phyloP scores from a whole-genome alignment of 768 basidiomycete genomes.

The Xanthoconium purpureum region DNA sequence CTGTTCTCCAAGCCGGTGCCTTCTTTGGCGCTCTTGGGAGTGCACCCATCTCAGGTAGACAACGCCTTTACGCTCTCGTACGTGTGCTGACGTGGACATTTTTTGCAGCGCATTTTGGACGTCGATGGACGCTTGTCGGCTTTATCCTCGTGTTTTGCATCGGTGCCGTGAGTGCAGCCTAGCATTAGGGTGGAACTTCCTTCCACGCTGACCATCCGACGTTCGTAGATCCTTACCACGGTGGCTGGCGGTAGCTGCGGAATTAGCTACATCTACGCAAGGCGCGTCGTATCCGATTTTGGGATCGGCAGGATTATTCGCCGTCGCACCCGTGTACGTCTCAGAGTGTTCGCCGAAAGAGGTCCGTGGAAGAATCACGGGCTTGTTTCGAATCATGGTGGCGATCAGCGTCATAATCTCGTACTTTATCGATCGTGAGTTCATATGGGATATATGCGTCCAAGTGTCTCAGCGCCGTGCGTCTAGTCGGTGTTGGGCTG shows the following conservation, averaged over 20 bases:
- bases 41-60: conserved; percentile 64
- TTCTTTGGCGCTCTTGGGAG: conserved; percentile 84
- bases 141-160: conserved; percentile 64
- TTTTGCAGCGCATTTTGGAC: conserved; percentile 56
- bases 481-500: conserved; percentile 55
- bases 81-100: neutral
- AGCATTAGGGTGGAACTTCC: neutral
- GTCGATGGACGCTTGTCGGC: conserved; percentile 57
- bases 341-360: conserved; percentile 86
- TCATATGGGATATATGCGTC: neutral
- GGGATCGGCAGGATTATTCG: conserved; percentile 84
- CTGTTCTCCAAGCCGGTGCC: conserved; percentile 82
- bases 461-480: neutral
- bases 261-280: conserved; percentile 70
- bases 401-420: conserved; percentile 83
- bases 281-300: conserved; percentile 75
- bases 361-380: conserved; percentile 82
- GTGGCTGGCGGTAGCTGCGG: conserved; percentile 55
- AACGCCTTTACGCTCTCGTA: neutral
- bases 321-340: conserved; percentile 83
- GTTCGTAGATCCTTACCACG: conserved; percentile 62
- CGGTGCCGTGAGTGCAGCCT: conserved; percentile 60
- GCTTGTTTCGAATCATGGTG: conserved; percentile 84
- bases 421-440: conserved; percentile 75
- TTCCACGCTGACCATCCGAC: neutral